Base-by-base conservation (phyloP, 305 asterid species). In the Solanum hybrid region DNA sequence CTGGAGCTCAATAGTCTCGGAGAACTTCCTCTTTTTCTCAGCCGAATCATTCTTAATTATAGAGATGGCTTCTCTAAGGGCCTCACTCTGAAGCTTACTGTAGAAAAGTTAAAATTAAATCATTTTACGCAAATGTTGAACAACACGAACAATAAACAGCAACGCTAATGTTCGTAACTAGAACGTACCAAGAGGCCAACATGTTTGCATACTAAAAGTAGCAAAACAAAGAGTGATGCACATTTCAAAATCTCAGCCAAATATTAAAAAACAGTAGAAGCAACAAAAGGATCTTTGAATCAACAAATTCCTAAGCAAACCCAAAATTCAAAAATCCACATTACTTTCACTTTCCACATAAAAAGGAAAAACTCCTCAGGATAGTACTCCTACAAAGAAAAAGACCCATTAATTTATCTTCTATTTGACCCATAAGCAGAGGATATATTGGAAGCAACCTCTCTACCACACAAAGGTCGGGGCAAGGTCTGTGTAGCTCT, bases 1-100 rank as follows among this genome's bases (percentile, higher is more conserved):
- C 90, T 95, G 97, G n/a, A 95, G 93, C 92, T 95, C 97, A 88
- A 95, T 87, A 22, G 97, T 95, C 92, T 95, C 95, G 0, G 96
- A 93, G 91, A 95, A 95, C 64, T 95, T 93, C 26, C 96, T 91
- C 67, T 93, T 93, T 87, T 95, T 95, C 91, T 95, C 97, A 87
- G 92, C 91, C 5, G 89, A 80, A 64, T 93, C 95, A 2, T 81
- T 51, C 37, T 64, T 78, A 51, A 95, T 92, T 75, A 35, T 87
- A 46, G 95, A 73, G 90, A 95, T 90, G 22, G 97, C 95, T 92
- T 95, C 97, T 87, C 95, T 92, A 36, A 93, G 37, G 69, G 95
- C 95, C 4, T 95, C 95, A 80, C 95, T 92, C 90, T 91, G 93
- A 89, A 95, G 95, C 94, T 95, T 95, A 93, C 97, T 95, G 76